Base-by-base conservation (phyloP, 257 asterid genomes). In the Striga asiatica region DNA sequence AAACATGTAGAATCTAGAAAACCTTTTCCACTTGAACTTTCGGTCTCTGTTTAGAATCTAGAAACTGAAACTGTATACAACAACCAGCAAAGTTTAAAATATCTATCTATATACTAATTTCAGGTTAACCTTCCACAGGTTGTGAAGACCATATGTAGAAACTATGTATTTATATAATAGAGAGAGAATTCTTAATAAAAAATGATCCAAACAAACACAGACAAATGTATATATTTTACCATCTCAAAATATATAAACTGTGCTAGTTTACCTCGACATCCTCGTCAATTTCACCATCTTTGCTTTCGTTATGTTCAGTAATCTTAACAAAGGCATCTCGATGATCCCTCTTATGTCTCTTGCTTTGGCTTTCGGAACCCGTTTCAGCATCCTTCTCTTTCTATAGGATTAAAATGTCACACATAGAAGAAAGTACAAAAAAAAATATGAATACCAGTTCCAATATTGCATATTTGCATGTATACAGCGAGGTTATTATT, bases 291-390 rank as follows among this genome's bases (percentile, higher is more conserved):
- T 81, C 78, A 11, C 32, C 59, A 16, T 66, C 67, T 55, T 50
- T 58, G 11, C 51, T 56, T 50, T 64, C 68, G 53, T 67, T 82
- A 11, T 31, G 34, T 48, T 64, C 72, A 51, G 48, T 53, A 54
- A 47, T 58, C 65, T 62, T 65, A 55, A 28, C 60, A 34, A 63
- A 63, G 51, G 49, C 56, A 68, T 62, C 78, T 42, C 69, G 23
- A 45, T 51, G 60, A 62, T 75, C 85, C 74, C 76, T 70, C 73
- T 66, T 78, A 5, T 70, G 83, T 65, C 79, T 76, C 76, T 71
- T 81, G 77, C 74, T 64, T 60, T 76, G 75, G 62, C 76, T 77
- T 29, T 76, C 83, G 11, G 74, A 50, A 55, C 73, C 78, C 1
- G 54, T 65, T 64, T 80, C 89, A 27, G 64, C 56, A 49, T 54